These are phyloP conservation scores for Andrographis paniculata DNA, from an alignment of 305 asterid species.

Conservation along the genomic window DNA sequence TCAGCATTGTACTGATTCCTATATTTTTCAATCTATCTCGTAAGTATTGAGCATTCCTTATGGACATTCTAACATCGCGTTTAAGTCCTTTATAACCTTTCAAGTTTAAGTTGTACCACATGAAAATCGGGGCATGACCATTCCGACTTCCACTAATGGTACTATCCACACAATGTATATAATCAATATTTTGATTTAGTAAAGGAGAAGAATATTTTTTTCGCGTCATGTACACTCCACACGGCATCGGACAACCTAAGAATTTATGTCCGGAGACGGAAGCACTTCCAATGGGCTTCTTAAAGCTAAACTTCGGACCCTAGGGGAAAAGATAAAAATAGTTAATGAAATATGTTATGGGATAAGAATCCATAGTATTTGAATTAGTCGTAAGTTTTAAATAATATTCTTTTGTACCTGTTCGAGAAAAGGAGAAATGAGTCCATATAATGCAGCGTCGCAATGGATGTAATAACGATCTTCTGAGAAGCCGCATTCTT, in stretches of 20 bases:
- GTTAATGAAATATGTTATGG: too few species aligned
- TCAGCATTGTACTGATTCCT: background rate
- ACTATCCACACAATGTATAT: background rate
- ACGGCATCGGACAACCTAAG: background rate
- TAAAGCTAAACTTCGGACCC: too few species aligned
- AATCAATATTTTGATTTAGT: background rate
- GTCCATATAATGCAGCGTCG: slow-evolving; percentile 87
- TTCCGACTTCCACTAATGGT: background rate
- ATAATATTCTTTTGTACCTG: too few species aligned
- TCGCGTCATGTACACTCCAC: background rate
- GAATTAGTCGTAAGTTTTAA: background rate
- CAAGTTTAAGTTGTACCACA: background rate
- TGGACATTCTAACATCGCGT: background rate
- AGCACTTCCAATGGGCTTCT: background rate
- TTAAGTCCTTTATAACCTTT: background rate
- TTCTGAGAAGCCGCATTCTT: slow-evolving; percentile 64
- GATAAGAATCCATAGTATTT: too few species aligned
- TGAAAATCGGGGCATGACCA: background rate
- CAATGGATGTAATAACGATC: slow-evolving; percentile 88
- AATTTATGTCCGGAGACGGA: slow-evolving; percentile 31
- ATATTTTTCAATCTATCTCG: background rate
- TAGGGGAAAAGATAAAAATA: too few species aligned
- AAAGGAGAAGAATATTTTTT: background rate
- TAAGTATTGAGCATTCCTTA: slow-evolving; percentile 10
- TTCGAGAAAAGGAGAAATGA: slow-evolving; percentile 94